Evolutionary conservation across 805 yeast genomes (phyloP), one percentile per base, ranked within the genome.

Genomic region (Helenozyma rhizophorensis): DNA sequence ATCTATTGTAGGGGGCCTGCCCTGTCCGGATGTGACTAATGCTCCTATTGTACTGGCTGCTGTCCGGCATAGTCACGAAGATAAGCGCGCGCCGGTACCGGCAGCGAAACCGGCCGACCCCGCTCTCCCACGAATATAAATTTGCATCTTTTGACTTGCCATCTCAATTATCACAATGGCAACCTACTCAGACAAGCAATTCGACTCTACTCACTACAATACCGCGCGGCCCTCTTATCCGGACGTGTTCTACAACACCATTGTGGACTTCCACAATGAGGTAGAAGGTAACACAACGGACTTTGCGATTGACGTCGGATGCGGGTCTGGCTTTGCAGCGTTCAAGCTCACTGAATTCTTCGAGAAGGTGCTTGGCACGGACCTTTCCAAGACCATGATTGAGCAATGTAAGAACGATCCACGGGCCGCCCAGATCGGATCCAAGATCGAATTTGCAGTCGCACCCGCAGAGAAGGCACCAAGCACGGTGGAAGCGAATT

Each of bases 241-340:
- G 0, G 48, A 45, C 4, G 42, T 51, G 4, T 68, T 82, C 33
- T 80, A 68, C 47, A 49, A 65, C 1, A 51, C 54, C 19, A 42
- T 81, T 15, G 27, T 54, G 6, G 36, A 42, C 1, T 78, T 68
- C 48, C 78, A 74, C 50, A 50, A 51, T 12, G 27, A 28, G 11
- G 58, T 54, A 4, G 53, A 45, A 2, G 43, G 43, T 7, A 37
- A 41, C n/a, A 40, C 48, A 4, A 36, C 40, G 2, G 32, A 51
- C 1, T 39, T 63, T n/a, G 72, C 78, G 2, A 51, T 84, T 9
- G 96, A 87, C 57, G 59, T 81, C 4, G 95, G 93, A 0, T 81
- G 88, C 54, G 95, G 95, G 0, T 74, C 93, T 0, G 94, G 94
- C 0, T 77, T 77, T 40, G 90, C 81, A 1, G 71, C 89, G 0